Conservation (phyloP, 2,329 filamentous ascomycete genomes). For the Talaromyces sp. region DNA sequence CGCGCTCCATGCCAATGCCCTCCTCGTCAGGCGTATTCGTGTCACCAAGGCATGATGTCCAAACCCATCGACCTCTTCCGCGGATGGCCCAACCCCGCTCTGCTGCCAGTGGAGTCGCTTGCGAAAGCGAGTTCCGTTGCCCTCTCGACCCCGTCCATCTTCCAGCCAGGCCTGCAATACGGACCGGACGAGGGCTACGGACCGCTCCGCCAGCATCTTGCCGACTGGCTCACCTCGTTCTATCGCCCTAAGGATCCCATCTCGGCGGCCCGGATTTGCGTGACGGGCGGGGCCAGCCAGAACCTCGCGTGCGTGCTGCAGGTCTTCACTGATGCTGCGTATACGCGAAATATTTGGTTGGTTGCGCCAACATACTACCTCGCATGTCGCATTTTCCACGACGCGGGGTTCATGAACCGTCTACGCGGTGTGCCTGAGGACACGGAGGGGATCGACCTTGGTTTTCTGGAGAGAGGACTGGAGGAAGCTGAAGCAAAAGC, state of each 20-base stretch:
- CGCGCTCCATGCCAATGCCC: background rate
- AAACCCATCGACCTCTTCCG: conserved; percentile 36
- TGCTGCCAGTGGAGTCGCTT: conserved; percentile 62
- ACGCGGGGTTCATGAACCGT: conserved; percentile 64
- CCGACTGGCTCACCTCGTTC: conserved; percentile 62
- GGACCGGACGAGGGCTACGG: conserved; percentile 70
- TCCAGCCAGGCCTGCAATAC: conserved; percentile 65
- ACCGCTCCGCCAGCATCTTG: conserved; percentile 62
- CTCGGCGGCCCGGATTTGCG: conserved; percentile 59
- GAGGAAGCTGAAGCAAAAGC: conserved; percentile 43
- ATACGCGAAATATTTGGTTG: conserved; percentile 72
- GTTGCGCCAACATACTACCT: conserved; percentile 78
- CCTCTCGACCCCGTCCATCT: conserved; percentile 55
- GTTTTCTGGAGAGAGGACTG: conserved; percentile 49
- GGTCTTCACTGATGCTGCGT: conserved; percentile 71
- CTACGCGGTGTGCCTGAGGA: conserved; percentile 70
- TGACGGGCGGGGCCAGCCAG: conserved; percentile 81
- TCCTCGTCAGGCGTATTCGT: background rate
- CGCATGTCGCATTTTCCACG: conserved; percentile 78
- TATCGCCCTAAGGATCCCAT: conserved; percentile 48
- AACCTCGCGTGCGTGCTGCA: conserved; percentile 70
- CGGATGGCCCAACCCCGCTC: conserved; percentile 46
- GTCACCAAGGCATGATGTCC: background rate
- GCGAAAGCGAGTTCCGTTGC: conserved; percentile 55
- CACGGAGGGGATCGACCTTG: conserved; percentile 67